Conservation (phyloP, 164 flowering plant species). For the Stephania cephalantha region DNA sequence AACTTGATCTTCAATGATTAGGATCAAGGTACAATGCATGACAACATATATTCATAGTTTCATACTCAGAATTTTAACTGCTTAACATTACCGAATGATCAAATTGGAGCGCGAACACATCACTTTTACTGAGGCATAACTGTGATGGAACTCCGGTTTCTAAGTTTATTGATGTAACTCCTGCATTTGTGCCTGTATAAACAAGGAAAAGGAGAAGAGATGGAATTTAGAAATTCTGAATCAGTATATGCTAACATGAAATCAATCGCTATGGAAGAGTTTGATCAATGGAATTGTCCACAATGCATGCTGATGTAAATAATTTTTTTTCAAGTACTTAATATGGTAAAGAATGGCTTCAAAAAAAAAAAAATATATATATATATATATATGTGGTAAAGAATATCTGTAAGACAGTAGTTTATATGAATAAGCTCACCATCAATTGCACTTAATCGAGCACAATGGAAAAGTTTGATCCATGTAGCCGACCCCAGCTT, state of each 20-base stretch:
- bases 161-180: slow-evolving; percentile 65
- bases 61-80: neutral
- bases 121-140: slow-evolving; percentile 68
- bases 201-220: neutral
- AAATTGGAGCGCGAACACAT: slow-evolving; percentile 68
- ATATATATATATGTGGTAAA: neutral
- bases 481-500: too few species aligned
- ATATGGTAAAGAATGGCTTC: neutral
- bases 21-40: neutral
- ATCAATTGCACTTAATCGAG: too few species aligned
- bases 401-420: neutral
- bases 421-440: neutral
- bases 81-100: slow-evolving; percentile 53
- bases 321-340: neutral
- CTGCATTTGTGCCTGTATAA: slow-evolving; percentile 60
- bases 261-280: too few species aligned
- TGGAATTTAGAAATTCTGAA: neutral
- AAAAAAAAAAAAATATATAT: too few species aligned
- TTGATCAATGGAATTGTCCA: neutral
- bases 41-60: neutral
- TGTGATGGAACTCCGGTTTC: slow-evolving; percentile 49
- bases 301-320: neutral
- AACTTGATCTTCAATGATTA: neutral
- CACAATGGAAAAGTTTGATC: too few species aligned
- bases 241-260: neutral